Base-by-base conservation (phyloP, 768 basidiomycete species). In the Mycena crocata region DNA sequence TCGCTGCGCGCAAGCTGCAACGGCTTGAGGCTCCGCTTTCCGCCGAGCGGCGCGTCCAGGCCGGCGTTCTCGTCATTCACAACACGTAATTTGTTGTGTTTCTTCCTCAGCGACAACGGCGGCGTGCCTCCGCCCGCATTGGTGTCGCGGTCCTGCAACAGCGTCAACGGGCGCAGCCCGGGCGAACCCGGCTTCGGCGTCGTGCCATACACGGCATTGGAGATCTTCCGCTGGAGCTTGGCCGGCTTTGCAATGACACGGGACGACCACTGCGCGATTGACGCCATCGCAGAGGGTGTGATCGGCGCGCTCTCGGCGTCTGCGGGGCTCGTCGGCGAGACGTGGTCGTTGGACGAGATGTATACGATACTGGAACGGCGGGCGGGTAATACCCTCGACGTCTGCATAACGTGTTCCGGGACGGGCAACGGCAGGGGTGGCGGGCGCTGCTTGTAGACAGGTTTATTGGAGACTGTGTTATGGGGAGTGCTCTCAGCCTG, bases 401-500 rank as follows among this genome's bases (percentile, higher is more conserved):
- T 39, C 23, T 54, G 67, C 57, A 49, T 72, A 45, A 50, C 61
- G 64, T 74, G 72, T 71, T 76, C 75, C 15, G 64, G 61, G 45
- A 64, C 57, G 50, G 79, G 77, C 64, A 83, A 66, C 51, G 83
- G 79, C 34, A 81, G 75, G n/a, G 80, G 78, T 12, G 78, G 75
- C 55, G 75, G 74, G 34, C 71, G 70, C 46, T 75, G 77, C 45
- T 71, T 72, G 28, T 76, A 74, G 8, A 62, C 70, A 26, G 78
- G 74, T 68, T 80, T 84, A 42, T 74, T 74, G 42, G 80, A 73
- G 62, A 81, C 76, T 26, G 77, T 79, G 66, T 86, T 87, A 69
- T 87, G 86, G 1, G 90, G 90, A 0, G 90, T 91, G 73, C 89
- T 91, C 74, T 90, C 85, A 5, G 88, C 85, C 46, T 83, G 81